Base-by-base conservation (phyloP, 805 yeast species). In the Metschnikowia orientalis region DNA sequence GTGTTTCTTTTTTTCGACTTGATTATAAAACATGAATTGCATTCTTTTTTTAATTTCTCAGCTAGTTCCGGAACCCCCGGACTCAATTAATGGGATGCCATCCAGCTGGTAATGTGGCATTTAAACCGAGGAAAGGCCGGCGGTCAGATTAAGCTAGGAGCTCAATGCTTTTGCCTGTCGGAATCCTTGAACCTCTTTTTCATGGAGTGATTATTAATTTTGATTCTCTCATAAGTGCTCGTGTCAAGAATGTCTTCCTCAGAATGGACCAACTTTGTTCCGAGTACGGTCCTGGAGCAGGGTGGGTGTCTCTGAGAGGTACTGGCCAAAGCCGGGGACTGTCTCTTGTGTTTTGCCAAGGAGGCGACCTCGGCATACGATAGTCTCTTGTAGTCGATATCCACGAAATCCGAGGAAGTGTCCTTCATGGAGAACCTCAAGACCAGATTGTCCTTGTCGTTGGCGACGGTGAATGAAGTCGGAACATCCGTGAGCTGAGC, bases 321-420 rank as follows among this genome's bases (percentile, higher is more conserved):
- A 20, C 23, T 34, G 11, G 37, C 23, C 6, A 7, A 10, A 13
- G 15, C 10, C 4, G 20, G 21, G 6, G 54, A 34, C 36, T 48
- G 58, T 23, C 37, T 30, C 37, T 52, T 53, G 35, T 44, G 31
- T 30, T 40, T 44, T n/a, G 56, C 48, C 44, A 61, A 37, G 14
- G 54, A 45, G 4, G 71, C 69, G 18, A 55, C 72, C 42, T 66
- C 71, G n/a, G 72, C 72, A 37, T 65, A 66, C n/a, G 65, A 54
- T 39, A 66, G 51, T 32, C 56, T 54, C 26, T 55, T 55, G 41
- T 42, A 49, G 32, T 54, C 53, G 34, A 66, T 61, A 26, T 62
- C 67, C 14, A 66, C 58, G 33, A 64, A 54, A 26, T 49, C 59
- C 18, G 59, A 64, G 10, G 50, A 52, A 22, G 55, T 48, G 27